These are phyloP conservation scores for Cladorrhinum sp. DNA, from an alignment of 2,329 filamentous ascomycete species.

Conservation along the genomic window DNA sequence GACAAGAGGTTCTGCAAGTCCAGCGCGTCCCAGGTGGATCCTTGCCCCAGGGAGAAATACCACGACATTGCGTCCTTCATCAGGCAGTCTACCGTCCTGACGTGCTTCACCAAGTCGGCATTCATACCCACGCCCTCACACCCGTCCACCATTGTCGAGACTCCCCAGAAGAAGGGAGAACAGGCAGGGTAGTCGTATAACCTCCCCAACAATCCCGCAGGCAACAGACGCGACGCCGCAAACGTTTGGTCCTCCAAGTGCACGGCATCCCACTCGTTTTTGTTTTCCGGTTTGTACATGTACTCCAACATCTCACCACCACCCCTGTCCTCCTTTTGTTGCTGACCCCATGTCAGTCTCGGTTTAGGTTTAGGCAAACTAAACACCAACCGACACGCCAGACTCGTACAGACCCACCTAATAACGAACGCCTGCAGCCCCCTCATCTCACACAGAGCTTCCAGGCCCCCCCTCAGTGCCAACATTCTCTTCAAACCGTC, in stretches of 20 bases:
- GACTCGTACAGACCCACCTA: constrained; percentile 11
- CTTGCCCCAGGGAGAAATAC: not conserved
- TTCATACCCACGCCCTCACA: constrained; percentile 4
- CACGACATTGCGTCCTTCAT: constrained; percentile 4
- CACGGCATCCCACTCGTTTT: not conserved
- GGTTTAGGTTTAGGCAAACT: not conserved
- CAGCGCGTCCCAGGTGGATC: constrained; percentile 5
- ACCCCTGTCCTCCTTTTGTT: not conserved
- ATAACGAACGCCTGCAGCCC: constrained; percentile 16
- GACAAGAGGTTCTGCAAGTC: constrained; percentile 16
- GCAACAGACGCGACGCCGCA: constrained; percentile 11
- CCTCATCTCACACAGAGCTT: not conserved
- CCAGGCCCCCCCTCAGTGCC: constrained; percentile 10
- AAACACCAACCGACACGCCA: constrained; percentile 9
- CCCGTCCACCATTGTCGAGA: constrained; percentile 1
- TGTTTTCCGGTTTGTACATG: not conserved
- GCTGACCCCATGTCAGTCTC: too few relatives aligned
- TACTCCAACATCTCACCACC: not conserved
- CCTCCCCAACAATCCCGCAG: not conserved
- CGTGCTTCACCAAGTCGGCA: constrained; percentile 1
- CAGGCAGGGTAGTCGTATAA: constrained; percentile 10
- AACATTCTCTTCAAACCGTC: constrained; percentile 12
- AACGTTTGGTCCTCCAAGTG: not conserved
- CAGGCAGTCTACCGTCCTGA: constrained; percentile 8
- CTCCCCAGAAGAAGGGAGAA: not conserved